Evolutionary conservation across 192 early-diverging fungal species (phyloP).

Genomic region (Endogone sp.): DNA sequence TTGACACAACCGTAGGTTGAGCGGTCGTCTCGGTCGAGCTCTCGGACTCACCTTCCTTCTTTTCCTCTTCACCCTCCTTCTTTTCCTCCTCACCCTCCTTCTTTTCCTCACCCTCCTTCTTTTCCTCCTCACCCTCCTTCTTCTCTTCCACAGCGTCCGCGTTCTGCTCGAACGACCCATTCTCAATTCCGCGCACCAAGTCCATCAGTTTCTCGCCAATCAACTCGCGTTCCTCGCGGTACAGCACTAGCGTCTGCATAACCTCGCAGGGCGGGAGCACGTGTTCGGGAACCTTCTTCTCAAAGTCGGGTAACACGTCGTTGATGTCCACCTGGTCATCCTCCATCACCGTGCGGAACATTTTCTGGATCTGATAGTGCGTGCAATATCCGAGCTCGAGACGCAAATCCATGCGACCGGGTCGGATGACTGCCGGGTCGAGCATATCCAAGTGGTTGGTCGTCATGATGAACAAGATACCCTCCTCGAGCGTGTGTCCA

Average conservation of each 20-base stretch:
- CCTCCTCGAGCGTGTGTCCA: constrained; percentile 51
- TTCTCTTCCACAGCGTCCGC: background rate
- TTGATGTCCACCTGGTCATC: constrained; percentile 10
- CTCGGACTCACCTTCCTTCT: background rate
- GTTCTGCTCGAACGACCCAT: background rate
- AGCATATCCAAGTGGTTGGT: constrained; percentile 57
- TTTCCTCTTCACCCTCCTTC: background rate
- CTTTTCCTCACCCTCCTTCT: background rate
- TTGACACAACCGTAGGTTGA: background rate
- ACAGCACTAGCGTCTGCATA: constrained; percentile 56
- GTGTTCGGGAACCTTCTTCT: constrained; percentile 41
- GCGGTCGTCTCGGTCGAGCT: background rate
- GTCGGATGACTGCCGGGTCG: constrained; percentile 59
- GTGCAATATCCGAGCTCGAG: constrained; percentile 56
- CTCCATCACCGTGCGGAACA: constrained; percentile 44
- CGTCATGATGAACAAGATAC: constrained; percentile 64
- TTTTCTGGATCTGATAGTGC: constrained; percentile 52
- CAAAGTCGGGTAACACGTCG: constrained; percentile 20
- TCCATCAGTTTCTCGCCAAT: constrained; percentile 25
- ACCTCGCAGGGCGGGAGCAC: constrained; percentile 60
- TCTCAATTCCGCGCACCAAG: background rate
- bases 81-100: background rate
- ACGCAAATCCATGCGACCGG: constrained; percentile 62
- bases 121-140: background rate
- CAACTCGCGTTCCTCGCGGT: constrained; percentile 21